Base-by-base conservation (phyloP, 1,284 basidiomycete species). In the Mycena sp. region DNA sequence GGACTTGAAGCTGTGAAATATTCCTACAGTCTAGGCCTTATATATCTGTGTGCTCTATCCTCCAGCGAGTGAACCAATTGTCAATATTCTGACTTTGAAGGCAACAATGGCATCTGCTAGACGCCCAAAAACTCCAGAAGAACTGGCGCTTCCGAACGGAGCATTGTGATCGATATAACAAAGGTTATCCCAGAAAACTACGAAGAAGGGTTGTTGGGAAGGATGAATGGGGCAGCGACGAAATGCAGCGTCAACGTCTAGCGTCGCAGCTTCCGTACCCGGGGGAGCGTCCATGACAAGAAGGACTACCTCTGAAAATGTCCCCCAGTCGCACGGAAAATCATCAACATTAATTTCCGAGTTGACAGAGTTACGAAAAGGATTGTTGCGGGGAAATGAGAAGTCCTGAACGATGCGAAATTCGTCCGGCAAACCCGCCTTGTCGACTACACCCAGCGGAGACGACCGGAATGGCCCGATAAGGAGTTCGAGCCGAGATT, bases 301-400 rank as follows among this genome's bases (percentile, higher is more conserved):
- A n/a, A 1, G 72, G 0, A 63, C 72, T 0, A 78, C 60, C 0
- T 70, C 60, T 0, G 52, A n/a, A 57, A 83, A 81, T 1, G 79
- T 79, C 0, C 80, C 79, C 78, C 79, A 83, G 0, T 74, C 75
- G 61, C 76, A 80, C 0, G 76, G 78, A 62, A 73, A 83, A 1
- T 64, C 7, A 12, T 72, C 46, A 0, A 78, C 63, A 26, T 78
- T 29, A 5, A 80, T 77, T 17, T 38, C 10, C 0, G 62, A 73
- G 51, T 83, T 84, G 40, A 83, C 73, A 0, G 79, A 82, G 9
- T n/a, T 29, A 3, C 28, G 25, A 25, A 28, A 21, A 30, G 40
- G 54, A 26, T 56, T 41, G 19, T 51, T 51, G 19, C 49, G 49
- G 17, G 49, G 49, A 19, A 51, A 51, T 3, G 49, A 51, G 30